Base-by-base conservation (phyloP, 2,329 filamentous ascomycete genomes). In the Lecanicillium sp. region DNA sequence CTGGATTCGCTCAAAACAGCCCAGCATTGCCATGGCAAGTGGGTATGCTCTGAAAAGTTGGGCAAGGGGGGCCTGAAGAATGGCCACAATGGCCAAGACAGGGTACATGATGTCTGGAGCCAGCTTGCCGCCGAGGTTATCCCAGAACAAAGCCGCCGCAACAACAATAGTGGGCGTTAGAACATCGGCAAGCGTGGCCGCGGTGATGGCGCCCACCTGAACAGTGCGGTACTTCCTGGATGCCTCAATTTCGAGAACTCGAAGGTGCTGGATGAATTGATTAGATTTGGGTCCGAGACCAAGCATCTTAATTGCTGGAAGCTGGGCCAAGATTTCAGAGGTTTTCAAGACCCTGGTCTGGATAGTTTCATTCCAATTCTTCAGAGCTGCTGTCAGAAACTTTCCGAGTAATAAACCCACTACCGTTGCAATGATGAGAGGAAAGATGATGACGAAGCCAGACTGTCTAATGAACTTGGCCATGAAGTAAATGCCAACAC, bases 261-360 rank as follows among this genome's bases (percentile, higher is more conserved):
- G 44, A 33, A 39, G 23, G 12, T 10, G 7, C 21, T 46, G 44
- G 6, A 46, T 19, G 12, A 30, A 23, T 15, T 36, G 33, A n/a
- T 15, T 15, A 19, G 20, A 19, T 19, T 33, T 37, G 3, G 19
- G 32, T 3, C 23, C 35, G 6, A 46, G 15, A 1, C 44, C 44
- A n/a, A 46, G 20, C 44, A 46, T 46, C 30, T 46, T 46, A 8
- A 46, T 46, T 5, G 19, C 24, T 19, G 32, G 32, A 8, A 46
- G 19, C 14, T 46, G 44, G 5, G 33, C 15, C 3, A 46, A 26
- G 10, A 46, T 20, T 29, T 15, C 14, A 11, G 23, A 24, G 12
- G 35, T 46, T 17, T 32, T 36, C 7, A 17, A 29, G 5, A 46
- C 33, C 6, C 44, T 23, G 3, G 14, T 10, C 15, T 46, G 17